Base-by-base conservation (phyloP, 495 filamentous ascomycete genomes). In the Trichoderma gamsii region DNA sequence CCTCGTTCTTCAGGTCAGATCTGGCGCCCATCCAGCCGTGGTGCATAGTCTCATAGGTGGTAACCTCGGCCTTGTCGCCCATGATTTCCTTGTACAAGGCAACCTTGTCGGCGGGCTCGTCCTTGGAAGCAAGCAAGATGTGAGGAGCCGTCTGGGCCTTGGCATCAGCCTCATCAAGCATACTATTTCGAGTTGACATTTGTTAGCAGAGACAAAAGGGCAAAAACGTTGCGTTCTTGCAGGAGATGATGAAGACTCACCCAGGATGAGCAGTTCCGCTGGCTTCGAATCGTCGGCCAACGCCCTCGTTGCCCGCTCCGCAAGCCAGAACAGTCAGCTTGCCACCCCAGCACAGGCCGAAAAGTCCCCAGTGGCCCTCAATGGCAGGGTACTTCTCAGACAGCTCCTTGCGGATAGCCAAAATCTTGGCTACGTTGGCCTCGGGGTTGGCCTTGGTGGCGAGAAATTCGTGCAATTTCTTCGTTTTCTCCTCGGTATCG, bases 1-100 rank as follows among this genome's bases (percentile, higher is more conserved):
- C 79, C 69, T 83, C 76, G n/a, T 82, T 73, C 38, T 78, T 76
- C 13, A 88, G 70, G n/a, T 86, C 74, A 0, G 85, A 84, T 44
- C 86, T 77, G 0, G 86, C 83, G 2, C 84, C 83, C 87, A 88
- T 88, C 84, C 86, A 88, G 21, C 86, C 86, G 70, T 88, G 86
- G 74, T 78, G 79, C 83, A 85, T 84, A 6, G 68, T 79, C 1
- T 69, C 56, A 68, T 86, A 88, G 6, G 76, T 83, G 70, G 87
- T 82, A 4, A 88, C 80, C 63, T 76, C 68, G 0, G 77, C 79
- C 18, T 65, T 73, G 43, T 76, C 74, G 9, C 73, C 79, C 4
- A 86, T 70, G 0, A 79, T 70, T 64, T 79, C 71, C 66, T 76
- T 74, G 67, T 84, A 83, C 23, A 75, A 76, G 15, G 73, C 70